A percentile compares a stretch with the other conserved stretches of the same genome.
These are phyloP conservation scores for Malus domestica DNA, from an alignment of 306 rosid genomes.

Conservation along the genomic window ASM211411v1 NC_041797.1:25460001-25460500, in stretches of 20 bases:
- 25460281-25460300: neutral
- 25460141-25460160: constrained; percentile 14
- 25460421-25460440: neutral
- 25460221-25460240: neutral
- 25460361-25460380: neutral
- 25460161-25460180: constrained; percentile 7
- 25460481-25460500: neutral
- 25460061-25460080: constrained; percentile 55
- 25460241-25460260: neutral
- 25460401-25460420: neutral
- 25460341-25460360: neutral
- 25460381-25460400: neutral
- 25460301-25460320: neutral
- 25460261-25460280: neutral
- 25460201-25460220: neutral
- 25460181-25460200: constrained; percentile 11
- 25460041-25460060: constrained; percentile 69
- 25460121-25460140: constrained; percentile 68
- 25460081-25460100: constrained; percentile 75
- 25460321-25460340: neutral
- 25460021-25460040: constrained; percentile 75
- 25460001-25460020: constrained; percentile 83
- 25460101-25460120: constrained; percentile 82
- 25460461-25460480: neutral
- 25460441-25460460: neutral